Evolutionary conservation across 345 rosid genomes (phyloP).

Genomic region (Abelmoschus esculentus): DNA sequence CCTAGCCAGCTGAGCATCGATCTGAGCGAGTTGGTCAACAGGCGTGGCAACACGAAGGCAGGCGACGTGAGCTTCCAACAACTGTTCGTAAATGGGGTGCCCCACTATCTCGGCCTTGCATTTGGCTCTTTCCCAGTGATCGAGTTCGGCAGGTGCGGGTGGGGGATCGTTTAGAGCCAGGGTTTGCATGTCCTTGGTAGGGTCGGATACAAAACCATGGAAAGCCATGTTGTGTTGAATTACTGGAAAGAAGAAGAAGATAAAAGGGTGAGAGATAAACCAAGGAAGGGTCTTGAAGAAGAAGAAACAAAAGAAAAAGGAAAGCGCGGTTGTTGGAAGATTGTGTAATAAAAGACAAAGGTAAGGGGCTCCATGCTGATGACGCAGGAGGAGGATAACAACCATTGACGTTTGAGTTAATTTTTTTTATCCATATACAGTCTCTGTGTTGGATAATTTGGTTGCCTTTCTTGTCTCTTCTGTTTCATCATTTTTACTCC

Average conservation of each 20-base stretch:
- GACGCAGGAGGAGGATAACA: background rate
- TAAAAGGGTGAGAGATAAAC: background rate
- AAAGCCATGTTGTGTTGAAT: conserved; percentile 9
- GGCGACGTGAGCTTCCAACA: conserved; percentile 12
- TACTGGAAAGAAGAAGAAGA: background rate
- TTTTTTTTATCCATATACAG: background rate
- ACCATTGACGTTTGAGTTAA: conserved; percentile 5
- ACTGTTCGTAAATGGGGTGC: conserved; percentile 43
- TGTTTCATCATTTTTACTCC: background rate
- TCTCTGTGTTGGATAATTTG: background rate
- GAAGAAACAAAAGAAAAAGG: background rate
- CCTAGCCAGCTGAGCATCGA: conserved; percentile 10
- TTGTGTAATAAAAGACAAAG: conserved; percentile 5
- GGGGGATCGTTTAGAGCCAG: background rate
- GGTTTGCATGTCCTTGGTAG: conserved; percentile 2
- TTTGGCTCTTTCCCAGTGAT: conserved; percentile 33
- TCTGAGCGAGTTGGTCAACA: conserved; percentile 12
- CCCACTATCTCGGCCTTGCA: conserved; percentile 36
- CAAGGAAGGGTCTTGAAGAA: background rate
- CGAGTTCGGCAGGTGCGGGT: background rate
- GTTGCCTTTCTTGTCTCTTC: conserved; percentile 1
- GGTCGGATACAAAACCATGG: conserved; percentile 4
- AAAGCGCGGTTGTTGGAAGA: conserved; percentile 12
- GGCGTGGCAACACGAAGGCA: conserved; percentile 12
- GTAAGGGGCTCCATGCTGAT: background rate